Percentiles rank a stretch among this genome's conserved stretches.
phyloP scores from a whole-genome alignment of 2,329 filamentous ascomycete species.

The Fusarium dimerum region DNA sequence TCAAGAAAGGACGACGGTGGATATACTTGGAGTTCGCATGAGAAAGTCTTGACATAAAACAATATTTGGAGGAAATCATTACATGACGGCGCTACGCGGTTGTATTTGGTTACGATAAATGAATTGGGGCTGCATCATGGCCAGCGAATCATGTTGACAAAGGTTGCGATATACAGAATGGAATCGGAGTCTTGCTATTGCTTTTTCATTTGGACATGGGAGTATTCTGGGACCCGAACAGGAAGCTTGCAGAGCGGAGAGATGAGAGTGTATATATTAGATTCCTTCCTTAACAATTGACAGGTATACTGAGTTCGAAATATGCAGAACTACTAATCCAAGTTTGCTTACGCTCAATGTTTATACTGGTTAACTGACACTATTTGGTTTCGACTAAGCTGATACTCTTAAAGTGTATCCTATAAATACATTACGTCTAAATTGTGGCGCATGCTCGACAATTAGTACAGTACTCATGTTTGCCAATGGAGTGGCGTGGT shows the following conservation, averaged over 20 bases:
- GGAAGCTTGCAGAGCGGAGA: too few species aligned
- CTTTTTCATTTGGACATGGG: background rate
- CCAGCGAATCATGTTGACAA: background rate
- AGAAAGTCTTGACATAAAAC: background rate
- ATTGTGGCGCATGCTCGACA: background rate
- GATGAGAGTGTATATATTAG: background rate
- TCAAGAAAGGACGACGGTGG: background rate
- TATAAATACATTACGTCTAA: background rate
- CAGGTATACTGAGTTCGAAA: too few species aligned
- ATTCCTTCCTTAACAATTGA: too few species aligned
- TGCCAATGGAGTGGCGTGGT: too few species aligned
- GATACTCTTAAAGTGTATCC: too few species aligned
- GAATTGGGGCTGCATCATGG: background rate
- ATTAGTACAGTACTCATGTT: background rate
- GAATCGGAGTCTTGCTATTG: background rate
- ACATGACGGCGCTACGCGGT: background rate
- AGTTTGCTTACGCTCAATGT: too few species aligned
- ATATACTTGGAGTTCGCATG: background rate
- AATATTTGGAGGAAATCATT: background rate
- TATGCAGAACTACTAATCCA: too few species aligned
- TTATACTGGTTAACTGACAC: too few species aligned
- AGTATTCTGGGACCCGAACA: too few species aligned
- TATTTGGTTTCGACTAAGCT: too few species aligned
- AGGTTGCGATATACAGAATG: background rate
- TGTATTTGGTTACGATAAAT: background rate